Base-by-base conservation (phyloP, 2,329 filamentous ascomycete genomes). In the Ophiobolus disseminans region DNA sequence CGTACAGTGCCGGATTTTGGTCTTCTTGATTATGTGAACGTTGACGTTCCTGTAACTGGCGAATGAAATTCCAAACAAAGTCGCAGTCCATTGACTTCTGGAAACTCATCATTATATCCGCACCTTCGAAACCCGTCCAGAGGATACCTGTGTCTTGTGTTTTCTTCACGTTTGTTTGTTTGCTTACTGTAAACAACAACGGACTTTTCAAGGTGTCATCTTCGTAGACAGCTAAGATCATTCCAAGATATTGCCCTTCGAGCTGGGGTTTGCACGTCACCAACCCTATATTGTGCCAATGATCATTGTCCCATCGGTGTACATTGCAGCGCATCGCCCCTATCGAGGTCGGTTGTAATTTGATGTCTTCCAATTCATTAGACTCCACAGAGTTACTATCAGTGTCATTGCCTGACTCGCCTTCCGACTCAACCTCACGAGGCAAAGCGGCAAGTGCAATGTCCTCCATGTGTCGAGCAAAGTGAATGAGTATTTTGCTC, bases 101-200 rank as follows among this genome's bases (percentile, higher is more conserved):
- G 66, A 97, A 97, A 70, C 91, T 96, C 51, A 97, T 81, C 20
- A 93, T 93, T 92, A 97, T 97, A 68, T 97, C 93, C 39, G 91
- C 85, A 44, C 88, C 88, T 75, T 86, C 91, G 45, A 85, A 83
- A 68, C 97, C 92, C 21, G 91, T 96, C 92, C 92, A 97, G 47
- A 97, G 91, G 53, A 97, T 97, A 50, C 97, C 83, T 5, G 93
- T 97, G 73, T 96, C 92, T 93, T 32, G n/a, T n/a, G n/a, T n/a
- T n/a, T n/a, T n/a, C n/a, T n/a, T n/a, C n/a, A n/a, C n/a, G n/a
- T n/a, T n/a, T n/a, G n/a, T n/a, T n/a, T n/a, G n/a, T 16, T 13
- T 14, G 26, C 17, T 9, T n/a, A 6, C n/a, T 8, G 19, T 13
- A 22, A 20, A 9, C 19, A 4, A 3, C 34, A 37, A 4, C 20